Evolutionary conservation across 768 basidiomycete genomes (phyloP), one percentile per base, ranked within the genome.

Genomic region (Boletus subparvulus): DNA sequence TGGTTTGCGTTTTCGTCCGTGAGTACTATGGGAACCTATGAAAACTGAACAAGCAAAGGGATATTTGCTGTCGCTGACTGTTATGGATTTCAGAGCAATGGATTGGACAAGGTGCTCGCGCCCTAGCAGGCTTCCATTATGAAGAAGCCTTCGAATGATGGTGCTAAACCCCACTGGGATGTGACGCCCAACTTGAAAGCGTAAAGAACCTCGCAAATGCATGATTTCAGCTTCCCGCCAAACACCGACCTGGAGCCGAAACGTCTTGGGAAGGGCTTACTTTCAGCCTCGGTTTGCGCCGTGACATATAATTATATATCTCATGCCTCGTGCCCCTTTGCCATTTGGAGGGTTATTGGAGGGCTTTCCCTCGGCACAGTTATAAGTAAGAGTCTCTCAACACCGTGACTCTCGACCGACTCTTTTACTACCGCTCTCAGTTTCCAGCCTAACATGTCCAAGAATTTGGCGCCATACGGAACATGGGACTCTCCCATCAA

Each of bases 401-500:
- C 40, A 35, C 33, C 12, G 10, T n/a, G 24, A 24, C 24, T n/a
- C 33, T 26, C 51, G 14, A 16, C 21, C 13, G 10, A 17, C 21
- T 36, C 35, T 24, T 21, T 37, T 24, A 10, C 16, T 8, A n/a
- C 21, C 32, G 9, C 33, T 42, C 24, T 52, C 32, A 52, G 21
- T 19, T 32, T 6, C 1, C 2, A 12, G 33, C 48, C 16, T 7
- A 13, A 35, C 32, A 60, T 60, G 58, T n/a, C 32, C 32, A 28
- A 19, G 21, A 55, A 9, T 28, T 28, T 60, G 3, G 81, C 81
- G 5, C 80, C 84, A 0, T 88, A 78, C 59, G 87, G 85, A 14
- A 78, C 76, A 16, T 88, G 86, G 85, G 69, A 68, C 2, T 84
- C 84, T 4, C 81, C 81, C 3, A 78, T 88, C 56, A 76, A 77